Base-by-base conservation (phyloP, 2,329 filamentous ascomycete species). In the Venturia carpophila region DNA sequence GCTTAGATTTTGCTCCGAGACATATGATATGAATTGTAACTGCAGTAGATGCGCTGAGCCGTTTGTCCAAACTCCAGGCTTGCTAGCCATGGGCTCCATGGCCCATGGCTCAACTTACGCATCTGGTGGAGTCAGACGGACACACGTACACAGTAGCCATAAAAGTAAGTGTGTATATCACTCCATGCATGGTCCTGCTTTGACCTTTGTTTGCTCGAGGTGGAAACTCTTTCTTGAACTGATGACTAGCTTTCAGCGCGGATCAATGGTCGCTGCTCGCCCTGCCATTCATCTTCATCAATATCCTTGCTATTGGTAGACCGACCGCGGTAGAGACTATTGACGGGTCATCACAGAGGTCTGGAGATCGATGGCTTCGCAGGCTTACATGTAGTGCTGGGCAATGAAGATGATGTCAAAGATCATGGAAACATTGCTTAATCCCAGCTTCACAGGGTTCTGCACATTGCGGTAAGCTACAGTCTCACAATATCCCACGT, bases 371-470 rank as follows among this genome's bases (percentile, higher is more conserved):
- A 45, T 27, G 11, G 11, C 24, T n/a, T 42, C 15, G 11, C 6
- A 66, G 7, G 30, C 65, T 65, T 24, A 66, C 65, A 67, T 60
- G 55, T 92, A 97, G 76, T 97, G 94, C 78, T 99, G 94, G 5
- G 83, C 72, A 63, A 97, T 88, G 73, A 97, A 97, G 61, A 96
- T 80, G 41, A 89, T 68, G 73, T 97, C 93, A 74, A 96, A 97
- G 2, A 90, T 74, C 70, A 97, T 88, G 66, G 87, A 91, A 58
- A 96, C 85, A 72, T 96, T 93, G 17, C 90, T 89, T 52, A 97
- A 81, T 2, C 87, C 86, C 66, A 97, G 86, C 78, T 97, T 99
- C 70, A 94, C 88, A 0, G 92, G 91, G 74, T 97, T 97, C 1
- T 58, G 52, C 52, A n/a, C 17, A 15, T 58, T 37, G 27, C 13